Evolutionary conservation across 257 asterid genomes (phyloP).

Genomic region (Coffea eugenioides): DNA sequence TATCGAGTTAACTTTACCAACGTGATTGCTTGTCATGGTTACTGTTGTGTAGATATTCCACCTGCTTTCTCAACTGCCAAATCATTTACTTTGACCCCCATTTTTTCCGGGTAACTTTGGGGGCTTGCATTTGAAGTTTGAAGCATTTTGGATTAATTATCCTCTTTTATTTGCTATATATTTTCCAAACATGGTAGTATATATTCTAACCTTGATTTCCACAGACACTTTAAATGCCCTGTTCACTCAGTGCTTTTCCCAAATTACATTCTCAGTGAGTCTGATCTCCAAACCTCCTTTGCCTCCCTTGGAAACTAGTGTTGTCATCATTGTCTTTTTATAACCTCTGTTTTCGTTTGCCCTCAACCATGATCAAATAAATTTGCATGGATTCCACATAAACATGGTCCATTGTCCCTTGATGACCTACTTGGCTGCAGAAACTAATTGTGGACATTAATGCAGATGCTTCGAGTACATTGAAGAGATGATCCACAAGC

Average conservation of each 20-base stretch:
- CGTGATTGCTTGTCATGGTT: neutral
- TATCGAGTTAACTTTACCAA: neutral
- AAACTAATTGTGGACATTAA: slow-evolving; percentile 12
- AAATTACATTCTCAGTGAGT: neutral
- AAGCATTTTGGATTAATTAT: neutral
- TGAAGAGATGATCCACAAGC: slow-evolving; percentile 95
- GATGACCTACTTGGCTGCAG: neutral
- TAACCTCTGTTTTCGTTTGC: neutral
- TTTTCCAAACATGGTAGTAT: neutral
- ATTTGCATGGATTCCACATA: neutral
- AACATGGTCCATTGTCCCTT: neutral
- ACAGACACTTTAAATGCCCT: neutral
- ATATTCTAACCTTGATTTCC: neutral
- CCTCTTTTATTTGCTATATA: neutral
- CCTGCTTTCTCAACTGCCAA: neutral
- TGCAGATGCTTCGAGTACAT: slow-evolving; percentile 88
- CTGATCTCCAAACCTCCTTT: neutral
- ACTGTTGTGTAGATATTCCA: neutral
- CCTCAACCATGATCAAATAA: neutral
- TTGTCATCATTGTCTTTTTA: neutral
- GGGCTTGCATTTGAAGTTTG: neutral
- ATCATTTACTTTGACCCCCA: neutral
- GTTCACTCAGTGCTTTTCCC: neutral
- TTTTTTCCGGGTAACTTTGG: neutral
- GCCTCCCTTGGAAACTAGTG: neutral